Evolutionary conservation across 192 early-diverging fungal genomes (phyloP).

Genomic region (Umbelopsis sp.): DNA sequence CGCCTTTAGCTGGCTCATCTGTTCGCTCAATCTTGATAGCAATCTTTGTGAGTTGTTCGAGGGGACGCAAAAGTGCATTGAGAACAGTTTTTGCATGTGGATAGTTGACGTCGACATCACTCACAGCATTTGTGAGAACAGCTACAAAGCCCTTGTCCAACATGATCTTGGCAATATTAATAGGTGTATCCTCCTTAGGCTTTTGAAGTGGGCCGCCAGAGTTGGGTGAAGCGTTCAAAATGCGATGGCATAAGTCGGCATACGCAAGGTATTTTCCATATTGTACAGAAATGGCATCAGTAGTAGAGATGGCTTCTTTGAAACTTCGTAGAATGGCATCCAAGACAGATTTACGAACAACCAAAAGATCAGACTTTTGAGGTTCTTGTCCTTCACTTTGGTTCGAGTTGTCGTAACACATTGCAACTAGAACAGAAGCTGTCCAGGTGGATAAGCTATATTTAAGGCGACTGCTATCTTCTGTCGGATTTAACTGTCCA

Average conservation of each 20-base stretch:
- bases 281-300: constrained; percentile 51
- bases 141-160: constrained; percentile 87
- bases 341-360: constrained; percentile 66
- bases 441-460: constrained; percentile 70
- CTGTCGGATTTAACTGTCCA: constrained; percentile 39
- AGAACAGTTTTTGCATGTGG: constrained; percentile 79
- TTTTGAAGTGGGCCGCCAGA: constrained; percentile 20
- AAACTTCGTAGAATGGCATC: constrained; percentile 65
- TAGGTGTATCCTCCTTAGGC: constrained; percentile 56
- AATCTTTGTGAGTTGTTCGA: constrained; percentile 86
- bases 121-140: constrained; percentile 75
- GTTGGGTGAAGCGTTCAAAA: constrained; percentile 58
- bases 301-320: constrained; percentile 60
- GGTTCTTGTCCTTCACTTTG: constrained; percentile 51
- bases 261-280: constrained; percentile 72
- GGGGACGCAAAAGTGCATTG: constrained; percentile 78
- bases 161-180: constrained; percentile 75
- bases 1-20: constrained; percentile 54
- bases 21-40: constrained; percentile 84
- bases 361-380: constrained; percentile 55
- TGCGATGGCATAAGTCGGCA: constrained; percentile 65
- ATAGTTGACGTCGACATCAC: constrained; percentile 90
- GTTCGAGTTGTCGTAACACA: constrained; percentile 46
- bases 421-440: constrained; percentile 61
- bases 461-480: constrained; percentile 54